Base-by-base conservation (phyloP, 176 grass and related monocot species). In the Alloteropsis semialata region DNA sequence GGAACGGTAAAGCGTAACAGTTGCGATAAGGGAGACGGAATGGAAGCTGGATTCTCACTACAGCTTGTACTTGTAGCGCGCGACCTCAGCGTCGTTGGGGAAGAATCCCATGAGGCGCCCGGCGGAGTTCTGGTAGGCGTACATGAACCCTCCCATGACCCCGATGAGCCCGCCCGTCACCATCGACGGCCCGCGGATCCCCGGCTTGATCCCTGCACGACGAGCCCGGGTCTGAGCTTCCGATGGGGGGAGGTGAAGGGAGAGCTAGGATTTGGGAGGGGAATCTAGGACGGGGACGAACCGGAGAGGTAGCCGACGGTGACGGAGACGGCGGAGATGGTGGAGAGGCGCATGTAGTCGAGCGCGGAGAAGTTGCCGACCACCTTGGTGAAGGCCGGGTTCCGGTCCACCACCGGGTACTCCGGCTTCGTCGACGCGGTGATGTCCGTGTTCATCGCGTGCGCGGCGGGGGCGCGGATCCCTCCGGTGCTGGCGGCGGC, bases 51-150 rank as follows among this genome's bases (percentile, higher is more conserved):
- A 54, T 16, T 25, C 27, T 43, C 59, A 43, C 88, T 83, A 33
- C 51, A 87, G 66, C 88, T 66, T 87, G 74, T 75, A 0, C 91
- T 99, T 94, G 87, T 83, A 99, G 74, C 74, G 77, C 29, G 87
- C 87, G 56, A 96, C 93, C 85, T 99, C 93, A 38, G 80, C 81
- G 16, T 96, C 91, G 79, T 99, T 99, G 80, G 93, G 93, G 89
- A 99, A 99, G 83, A 99, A 99, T 0, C 93, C 97, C 93, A 99
- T 99, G 48, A 99, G 91, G 32, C 93, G 91, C 1, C 97, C 97
- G 57, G 83, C 97, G 39, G 93, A 96, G 91, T 96, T 99, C 74
- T 99, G 93, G 60, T 99, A 99, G 29, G 97, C 97, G 79, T 96
- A 96, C 97, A 99, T 96, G 83, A 99, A 99, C 14, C 97, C 93